Conservation (phyloP, 179 eudicot species). For the Silene coronaria region DNA sequence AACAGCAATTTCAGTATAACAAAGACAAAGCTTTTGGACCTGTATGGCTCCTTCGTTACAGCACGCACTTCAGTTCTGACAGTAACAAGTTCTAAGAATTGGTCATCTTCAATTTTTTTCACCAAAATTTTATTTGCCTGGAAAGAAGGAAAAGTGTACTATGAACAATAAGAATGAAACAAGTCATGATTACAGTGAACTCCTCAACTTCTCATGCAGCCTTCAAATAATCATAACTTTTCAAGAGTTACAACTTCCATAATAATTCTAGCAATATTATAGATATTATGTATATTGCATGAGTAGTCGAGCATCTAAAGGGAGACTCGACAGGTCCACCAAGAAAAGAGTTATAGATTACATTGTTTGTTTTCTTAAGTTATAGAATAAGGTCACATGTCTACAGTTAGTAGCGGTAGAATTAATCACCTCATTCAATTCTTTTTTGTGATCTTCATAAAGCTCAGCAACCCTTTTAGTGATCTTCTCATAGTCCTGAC, state of each 20-base stretch:
- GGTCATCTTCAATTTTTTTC: constrained; percentile 83
- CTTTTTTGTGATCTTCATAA: constrained; percentile 74
- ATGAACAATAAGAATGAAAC: constrained; percentile 13
- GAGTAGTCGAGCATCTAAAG: background rate
- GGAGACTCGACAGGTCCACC: background rate
- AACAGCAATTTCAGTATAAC: background rate
- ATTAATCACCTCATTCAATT: constrained; percentile 62
- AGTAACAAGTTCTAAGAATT: constrained; percentile 73
- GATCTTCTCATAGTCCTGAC: constrained; percentile 70
- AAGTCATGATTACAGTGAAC: background rate
- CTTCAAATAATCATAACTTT: background rate
- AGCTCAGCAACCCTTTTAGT: constrained; percentile 68
- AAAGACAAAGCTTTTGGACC: constrained; percentile 37
- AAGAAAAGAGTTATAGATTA: background rate
- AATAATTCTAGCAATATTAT: background rate
- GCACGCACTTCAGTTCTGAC: constrained; percentile 67
- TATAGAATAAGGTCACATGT: background rate
- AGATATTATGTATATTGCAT: background rate
- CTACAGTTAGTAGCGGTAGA: constrained; percentile 5
- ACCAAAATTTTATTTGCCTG: constrained; percentile 86
- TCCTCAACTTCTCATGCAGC: background rate
- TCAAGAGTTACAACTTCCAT: background rate
- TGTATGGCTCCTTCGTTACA: constrained; percentile 89
- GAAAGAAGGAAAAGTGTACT: constrained; percentile 9
- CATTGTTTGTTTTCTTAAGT: background rate